A percentile compares a stretch with the other conserved stretches of the same genome.
Evolutionary conservation across 2,329 filamentous ascomycete species (phyloP).

Genomic region (Beauveria sp.): DNA sequence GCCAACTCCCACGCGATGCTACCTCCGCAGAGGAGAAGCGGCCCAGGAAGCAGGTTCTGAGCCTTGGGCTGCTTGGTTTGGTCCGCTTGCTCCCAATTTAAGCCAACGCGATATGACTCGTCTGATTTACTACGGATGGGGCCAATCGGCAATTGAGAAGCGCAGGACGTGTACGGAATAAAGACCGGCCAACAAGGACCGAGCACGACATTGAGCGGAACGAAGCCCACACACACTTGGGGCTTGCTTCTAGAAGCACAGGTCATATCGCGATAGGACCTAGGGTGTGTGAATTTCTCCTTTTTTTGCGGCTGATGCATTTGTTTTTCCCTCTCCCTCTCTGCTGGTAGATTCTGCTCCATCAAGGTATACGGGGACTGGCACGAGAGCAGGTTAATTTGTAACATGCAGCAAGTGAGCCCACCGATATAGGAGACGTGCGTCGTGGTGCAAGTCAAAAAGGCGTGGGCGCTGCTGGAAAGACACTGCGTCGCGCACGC

Average conservation of each 20-base stretch:
- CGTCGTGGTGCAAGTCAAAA: not conserved
- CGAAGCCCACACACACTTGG: not conserved
- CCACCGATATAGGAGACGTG: not conserved
- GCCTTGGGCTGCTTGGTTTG: too few relatives aligned
- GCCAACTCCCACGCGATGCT: too few relatives aligned
- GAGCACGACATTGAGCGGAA: too few relatives aligned
- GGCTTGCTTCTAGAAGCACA: not conserved
- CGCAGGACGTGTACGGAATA: not conserved
- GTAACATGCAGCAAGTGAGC: not conserved
- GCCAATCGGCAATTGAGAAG: too few relatives aligned
- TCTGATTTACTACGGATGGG: too few relatives aligned
- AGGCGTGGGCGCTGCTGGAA: not conserved
- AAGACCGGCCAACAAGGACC: not conserved
- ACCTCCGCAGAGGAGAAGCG: too few relatives aligned
- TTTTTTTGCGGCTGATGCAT: too few relatives aligned
- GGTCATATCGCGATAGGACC: not conserved
- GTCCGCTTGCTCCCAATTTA: too few relatives aligned
- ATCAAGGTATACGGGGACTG: conserved; percentile 5
- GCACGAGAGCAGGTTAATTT: not conserved
- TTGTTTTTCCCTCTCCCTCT: too few relatives aligned
- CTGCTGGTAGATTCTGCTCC: not conserved
- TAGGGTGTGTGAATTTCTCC: too few relatives aligned
- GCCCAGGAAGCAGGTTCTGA: too few relatives aligned
- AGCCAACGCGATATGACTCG: too few relatives aligned
- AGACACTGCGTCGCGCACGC: not conserved